Percentiles rank a stretch among this genome's conserved stretches.
Conservation (phyloP, 2,329 filamentous ascomycete species). For the Colletotrichum truncatum region DNA sequence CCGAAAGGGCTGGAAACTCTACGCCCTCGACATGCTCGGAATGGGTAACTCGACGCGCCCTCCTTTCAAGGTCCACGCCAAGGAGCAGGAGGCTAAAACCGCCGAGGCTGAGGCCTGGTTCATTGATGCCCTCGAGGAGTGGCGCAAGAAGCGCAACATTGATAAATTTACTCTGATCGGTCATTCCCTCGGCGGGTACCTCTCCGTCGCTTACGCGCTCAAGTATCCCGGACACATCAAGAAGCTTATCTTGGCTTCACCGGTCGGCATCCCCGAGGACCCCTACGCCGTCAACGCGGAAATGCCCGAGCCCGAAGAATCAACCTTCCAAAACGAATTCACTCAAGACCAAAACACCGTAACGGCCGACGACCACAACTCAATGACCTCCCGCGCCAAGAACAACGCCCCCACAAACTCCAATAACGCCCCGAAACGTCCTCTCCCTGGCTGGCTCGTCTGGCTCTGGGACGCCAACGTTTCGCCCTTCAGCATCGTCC, state of each 20-base stretch:
- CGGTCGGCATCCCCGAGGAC: conserved; percentile 93
- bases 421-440: conserved; percentile 55
- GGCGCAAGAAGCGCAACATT: conserved; percentile 87
- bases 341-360: conserved; percentile 74
- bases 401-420: conserved; percentile 46
- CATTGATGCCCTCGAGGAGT: conserved; percentile 94
- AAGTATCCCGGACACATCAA: conserved; percentile 96
- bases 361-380: conserved; percentile 50
- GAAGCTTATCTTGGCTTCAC: conserved; percentile 94
- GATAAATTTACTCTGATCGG: conserved; percentile 94
- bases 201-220: conserved; percentile 92
- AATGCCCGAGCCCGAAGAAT: conserved; percentile 80
- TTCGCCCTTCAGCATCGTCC: conserved; percentile 91
- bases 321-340: conserved; percentile 80
- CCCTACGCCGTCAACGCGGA: conserved; percentile 86
- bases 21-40: conserved; percentile 62
- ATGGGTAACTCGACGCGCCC: conserved; percentile 41
- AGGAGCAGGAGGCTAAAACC: conserved; percentile 82
- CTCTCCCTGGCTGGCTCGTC: conserved; percentile 84
- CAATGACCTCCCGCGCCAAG: conserved; percentile 36
- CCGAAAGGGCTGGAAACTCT: conserved; percentile 84
- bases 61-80: conserved; percentile 78
- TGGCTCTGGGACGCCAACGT: conserved; percentile 98
- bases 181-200: conserved; percentile 93
- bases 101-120: conserved; percentile 95